A percentile compares a stretch with the other conserved stretches of the same genome.
These are phyloP conservation scores for Thielaviopsis musarum DNA, from an alignment of 2,329 filamentous ascomycete genomes.

Conservation along the genomic window DNA sequence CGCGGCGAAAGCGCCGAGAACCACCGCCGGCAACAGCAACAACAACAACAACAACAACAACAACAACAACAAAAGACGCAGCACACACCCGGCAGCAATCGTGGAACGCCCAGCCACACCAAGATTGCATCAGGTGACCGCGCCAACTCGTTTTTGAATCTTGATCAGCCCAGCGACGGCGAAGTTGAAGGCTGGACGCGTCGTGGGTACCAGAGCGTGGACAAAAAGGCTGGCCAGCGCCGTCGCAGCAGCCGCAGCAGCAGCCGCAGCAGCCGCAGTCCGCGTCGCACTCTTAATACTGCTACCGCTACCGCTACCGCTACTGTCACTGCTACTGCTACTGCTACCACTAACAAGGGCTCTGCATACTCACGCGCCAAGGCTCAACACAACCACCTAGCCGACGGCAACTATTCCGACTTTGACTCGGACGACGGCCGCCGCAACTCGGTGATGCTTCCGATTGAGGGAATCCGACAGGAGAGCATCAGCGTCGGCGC, in stretches of 20 bases:
- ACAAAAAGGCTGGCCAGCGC: not conserved
- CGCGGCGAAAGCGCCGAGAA: not conserved
- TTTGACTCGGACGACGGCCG: conserved; percentile 20
- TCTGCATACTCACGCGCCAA: not conserved
- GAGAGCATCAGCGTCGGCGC: conserved; percentile 21
- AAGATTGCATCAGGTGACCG: conserved; percentile 20
- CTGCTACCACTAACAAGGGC: not conserved
- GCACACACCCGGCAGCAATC: conserved; percentile 7
- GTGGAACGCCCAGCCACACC: conserved; percentile 22
- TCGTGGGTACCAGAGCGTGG: not conserved
- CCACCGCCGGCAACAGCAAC: not conserved
- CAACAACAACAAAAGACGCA: not conserved
- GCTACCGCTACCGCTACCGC: not conserved
- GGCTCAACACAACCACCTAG: not conserved
- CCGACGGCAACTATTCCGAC: not conserved
- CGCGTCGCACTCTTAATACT: not conserved
- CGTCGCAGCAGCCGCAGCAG: not conserved
- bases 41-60: not conserved
- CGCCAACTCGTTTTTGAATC: conserved; percentile 33
- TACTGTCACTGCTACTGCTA: too few relatives aligned
- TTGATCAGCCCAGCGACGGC: conserved; percentile 31
- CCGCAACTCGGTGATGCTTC: conserved; percentile 25
- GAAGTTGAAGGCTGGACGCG: conserved; percentile 20
- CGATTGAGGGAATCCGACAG: conserved; percentile 24
- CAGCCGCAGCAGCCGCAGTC: not conserved